Base-by-base conservation (phyloP, 73 alveolate genomes). In the Symbiodinium natans region DNA sequence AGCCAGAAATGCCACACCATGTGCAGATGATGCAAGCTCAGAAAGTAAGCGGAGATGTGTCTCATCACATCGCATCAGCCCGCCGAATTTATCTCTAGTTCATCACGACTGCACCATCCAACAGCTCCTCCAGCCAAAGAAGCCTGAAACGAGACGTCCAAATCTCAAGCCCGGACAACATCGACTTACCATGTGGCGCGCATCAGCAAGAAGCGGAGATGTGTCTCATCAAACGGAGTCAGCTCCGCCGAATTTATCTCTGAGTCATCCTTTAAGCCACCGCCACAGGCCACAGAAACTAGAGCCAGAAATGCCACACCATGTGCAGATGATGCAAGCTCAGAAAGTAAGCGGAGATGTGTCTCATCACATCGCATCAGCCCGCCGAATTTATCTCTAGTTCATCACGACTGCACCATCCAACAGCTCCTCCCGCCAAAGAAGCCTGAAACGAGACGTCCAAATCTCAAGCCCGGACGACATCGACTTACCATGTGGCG, bases 271-370 rank as follows among this genome's bases (percentile, higher is more conserved):
- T 80, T 80, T 15, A 38, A 80, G 31, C 6, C 85, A 74, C n/a
- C 43, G 2, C 46, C 15, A 74, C n/a, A 74, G 23, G 46, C n/a
- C 85, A 74, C 43, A 13, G 3, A 25, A 74, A 8, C 19, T 7
- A 41, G 34, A 74, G 23, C 85, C 5, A n/a, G 46, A n/a, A 13
- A 74, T 74, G 85, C 8, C 4, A 17, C 2, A 6, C 8, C 29
- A 19, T 3, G 46, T 4, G n/a, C n/a, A 10, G 46, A n/a, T 10
- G 23, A 3, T 41, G 8, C 43, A 33, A 43, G 48, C 2, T 82
- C 92, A 82, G 92, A 41, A 82, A 82, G 92, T 41, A 82, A 82
- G 71, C 92, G 92, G 92, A 82, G 92, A 82, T 82, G 92, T 82
- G 41, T 40, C 41, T 82, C 92, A 41, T 82, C 92, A 82, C 73